phyloP scores from a whole-genome alignment of 805 yeast genomes.

The Lipomyces japonicus region DNA sequence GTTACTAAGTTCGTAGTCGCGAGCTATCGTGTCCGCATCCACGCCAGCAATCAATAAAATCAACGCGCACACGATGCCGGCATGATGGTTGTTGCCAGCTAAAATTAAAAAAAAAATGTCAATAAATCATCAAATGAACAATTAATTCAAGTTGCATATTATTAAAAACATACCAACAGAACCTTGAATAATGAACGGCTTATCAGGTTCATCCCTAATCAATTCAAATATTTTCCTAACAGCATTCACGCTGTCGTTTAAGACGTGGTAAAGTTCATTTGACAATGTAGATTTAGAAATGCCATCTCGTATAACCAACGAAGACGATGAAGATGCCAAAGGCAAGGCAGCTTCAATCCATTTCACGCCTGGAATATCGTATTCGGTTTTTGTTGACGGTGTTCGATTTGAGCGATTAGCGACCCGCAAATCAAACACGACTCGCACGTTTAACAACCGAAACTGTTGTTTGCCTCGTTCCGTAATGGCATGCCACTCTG shows the following conservation, averaged over 20 bases:
- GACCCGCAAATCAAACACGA: slow-evolving; percentile 67
- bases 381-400: slow-evolving; percentile 43
- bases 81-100: slow-evolving; percentile 84
- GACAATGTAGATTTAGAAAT: background rate
- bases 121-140: background rate
- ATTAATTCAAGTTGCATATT: background rate
- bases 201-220: slow-evolving; percentile 53
- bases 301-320: too few relatives aligned
- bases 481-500: slow-evolving; percentile 52
- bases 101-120: slow-evolving; percentile 34
- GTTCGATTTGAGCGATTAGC: slow-evolving; percentile 51
- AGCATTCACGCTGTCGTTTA: slow-evolving; percentile 48
- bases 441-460: slow-evolving; percentile 46
- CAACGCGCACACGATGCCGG: slow-evolving; percentile 71
- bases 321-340: too few relatives aligned
- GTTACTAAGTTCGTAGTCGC: slow-evolving; percentile 76
- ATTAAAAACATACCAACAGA: slow-evolving; percentile 40
- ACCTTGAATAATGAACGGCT: slow-evolving; percentile 64
- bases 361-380: slow-evolving; percentile 43
- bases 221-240: slow-evolving; percentile 51
- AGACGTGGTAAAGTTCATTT: slow-evolving; percentile 54
- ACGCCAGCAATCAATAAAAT: slow-evolving; percentile 62
- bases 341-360: background rate
- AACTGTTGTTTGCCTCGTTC: slow-evolving; percentile 46
- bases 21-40: slow-evolving; percentile 58